Evolutionary conservation across 1,284 basidiomycete genomes (phyloP), one percentile per base, ranked within the genome.

Genomic region (Papiliotrema laurentii): DNA sequence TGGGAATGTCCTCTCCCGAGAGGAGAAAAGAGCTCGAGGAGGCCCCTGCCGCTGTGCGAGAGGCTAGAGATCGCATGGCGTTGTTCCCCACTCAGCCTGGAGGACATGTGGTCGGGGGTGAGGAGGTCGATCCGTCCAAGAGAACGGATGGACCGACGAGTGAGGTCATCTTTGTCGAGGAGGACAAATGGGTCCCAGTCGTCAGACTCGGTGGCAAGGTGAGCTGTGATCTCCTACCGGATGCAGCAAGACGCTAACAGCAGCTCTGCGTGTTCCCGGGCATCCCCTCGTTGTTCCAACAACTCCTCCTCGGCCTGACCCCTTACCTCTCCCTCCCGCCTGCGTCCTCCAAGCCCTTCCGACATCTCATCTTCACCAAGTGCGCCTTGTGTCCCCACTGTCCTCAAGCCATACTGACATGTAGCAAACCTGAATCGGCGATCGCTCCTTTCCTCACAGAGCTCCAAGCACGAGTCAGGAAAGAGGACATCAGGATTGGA

Each of bases 181-280:
- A 78, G 45, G 86, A 88, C 55, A 76, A 88, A 28, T 94, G 90
- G 90, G 90, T 93, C 63, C 90, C 90, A 19, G 87, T 93, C 1
- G 82, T 92, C 61, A 79, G 89, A 19, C 77, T 94, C 9, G 80
- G 80, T 55, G 86, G 86, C 16, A 92, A 87, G 59, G 72, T 73
- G 50, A 36, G 58, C 36, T 7, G 9, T 31, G 3, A 10, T 26
- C 16, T 9, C 19, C 18, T 28, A 6, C 34, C 34, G 30, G 33
- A 2, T 36, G 39, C 31, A n/a, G 26, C 28, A 4, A 14, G 9
- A 19, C 4, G 43, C 49, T 51, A 31, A 51, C 26, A 21, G 7
- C 50, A 73, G 75, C 77, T 94, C 3, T 93, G 87, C 71, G 77
- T 94, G 21, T 85, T 94, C 70, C 91, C 91, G 0, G 91, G 90